Base-by-base conservation (phyloP, 371 early-diverging fungal species). In the Mucor ambiguus region DNA sequence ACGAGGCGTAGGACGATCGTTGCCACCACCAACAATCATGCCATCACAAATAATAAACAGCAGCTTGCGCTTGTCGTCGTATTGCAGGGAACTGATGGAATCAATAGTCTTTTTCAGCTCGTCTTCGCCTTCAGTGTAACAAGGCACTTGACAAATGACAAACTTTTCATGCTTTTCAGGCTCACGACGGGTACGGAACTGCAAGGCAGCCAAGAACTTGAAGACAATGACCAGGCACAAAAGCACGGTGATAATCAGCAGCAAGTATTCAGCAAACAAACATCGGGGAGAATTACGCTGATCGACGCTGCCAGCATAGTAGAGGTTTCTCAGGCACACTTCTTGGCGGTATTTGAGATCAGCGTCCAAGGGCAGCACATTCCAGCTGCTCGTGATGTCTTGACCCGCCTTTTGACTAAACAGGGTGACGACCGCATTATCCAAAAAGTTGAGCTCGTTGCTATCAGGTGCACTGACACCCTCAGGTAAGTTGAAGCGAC, bases 121-220 rank as follows among this genome's bases (percentile, higher is more conserved):
- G 29, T 92, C 92, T 73, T 89, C 88, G 49, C 88, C 91, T 83
- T 95, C 95, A 2, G 93, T 89, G 70, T 94, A 95, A 74, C 93
- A 92, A 7, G 94, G 90, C 8, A 94, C 90, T 69, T 90, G 91
- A 71, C 94, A 89, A 63, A 99, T 93, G 26, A 94, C 92, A 79
- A 98, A 98, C 79, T 93, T 92, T 70, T 94, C 92, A 44, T 92
- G 91, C 41, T 90, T 89, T 70, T 95, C 93, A 0, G 96, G 95
- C 2, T 91, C 89, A 7, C 88, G 86, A 22, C 72, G 71, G 3
- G 85, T 75, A 32, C 78, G 81, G 70, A 87, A 80, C 75, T 95
- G 97, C 61, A 98, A 74, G 3, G 98, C 96, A 16, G 97, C 92
- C 71, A 95, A 77, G 60, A 94, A 95, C 79, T 96, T 96, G 78